Conservation (phyloP, 148 eudicot species). For the Silene conica region DNA sequence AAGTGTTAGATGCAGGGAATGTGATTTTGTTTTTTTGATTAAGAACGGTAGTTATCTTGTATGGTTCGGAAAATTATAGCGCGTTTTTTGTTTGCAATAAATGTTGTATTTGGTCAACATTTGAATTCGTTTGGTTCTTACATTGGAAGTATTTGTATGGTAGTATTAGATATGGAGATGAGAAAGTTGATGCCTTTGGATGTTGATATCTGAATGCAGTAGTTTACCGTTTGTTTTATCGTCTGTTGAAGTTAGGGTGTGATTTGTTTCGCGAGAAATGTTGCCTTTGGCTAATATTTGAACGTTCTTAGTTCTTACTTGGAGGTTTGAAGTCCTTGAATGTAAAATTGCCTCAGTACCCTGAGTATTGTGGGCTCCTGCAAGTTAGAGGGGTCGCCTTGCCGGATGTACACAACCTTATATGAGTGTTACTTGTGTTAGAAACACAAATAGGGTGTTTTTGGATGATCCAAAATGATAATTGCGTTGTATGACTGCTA, state of each 20-base stretch:
- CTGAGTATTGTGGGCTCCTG: no score
- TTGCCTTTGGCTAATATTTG: background rate
- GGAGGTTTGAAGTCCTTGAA: background rate
- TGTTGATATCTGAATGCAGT: background rate
- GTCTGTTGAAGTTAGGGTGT: background rate
- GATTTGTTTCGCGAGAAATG: background rate
- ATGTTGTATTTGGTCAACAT: background rate
- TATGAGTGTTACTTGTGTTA: no score
- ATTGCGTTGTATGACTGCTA: no score
- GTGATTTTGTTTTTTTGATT: background rate
- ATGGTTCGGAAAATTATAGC: background rate
- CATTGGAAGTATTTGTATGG: background rate
- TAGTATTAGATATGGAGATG: background rate
- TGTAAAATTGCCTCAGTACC: no score
- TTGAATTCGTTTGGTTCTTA: background rate
- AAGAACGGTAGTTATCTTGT: background rate
- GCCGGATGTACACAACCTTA: no score
- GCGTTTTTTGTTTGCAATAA: background rate
- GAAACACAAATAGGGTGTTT: no score
- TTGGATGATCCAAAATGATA: no score
- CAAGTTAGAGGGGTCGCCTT: no score
- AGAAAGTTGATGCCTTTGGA: background rate
- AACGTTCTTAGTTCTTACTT: background rate
- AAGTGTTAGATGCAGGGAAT: background rate
- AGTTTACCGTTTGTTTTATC: background rate